A percentile compares a stretch with the other conserved stretches of the same genome.
Conservation (phyloP, 192 early-diverging fungal species). For the Thamnidium elegans region DNA sequence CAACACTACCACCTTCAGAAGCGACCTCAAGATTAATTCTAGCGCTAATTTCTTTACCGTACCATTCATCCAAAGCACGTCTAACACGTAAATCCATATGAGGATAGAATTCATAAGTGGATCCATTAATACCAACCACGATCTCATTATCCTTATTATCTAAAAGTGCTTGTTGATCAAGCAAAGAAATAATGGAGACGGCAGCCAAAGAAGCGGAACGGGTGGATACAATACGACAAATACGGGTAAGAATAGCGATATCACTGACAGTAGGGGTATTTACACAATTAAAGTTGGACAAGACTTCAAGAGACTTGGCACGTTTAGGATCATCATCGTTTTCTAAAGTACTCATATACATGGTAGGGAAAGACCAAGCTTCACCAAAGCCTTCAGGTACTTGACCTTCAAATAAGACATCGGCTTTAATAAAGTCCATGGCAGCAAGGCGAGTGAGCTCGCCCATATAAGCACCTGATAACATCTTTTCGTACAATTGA, state of each 20-base stretch:
- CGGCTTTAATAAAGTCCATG: slow-evolving; percentile 79
- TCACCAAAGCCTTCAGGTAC: slow-evolving; percentile 54
- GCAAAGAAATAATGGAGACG: slow-evolving; percentile 59
- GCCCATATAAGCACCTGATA: slow-evolving; percentile 92
- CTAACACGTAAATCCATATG: slow-evolving; percentile 77
- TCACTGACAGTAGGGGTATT: slow-evolving; percentile 60
- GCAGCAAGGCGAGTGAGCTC: slow-evolving; percentile 82
- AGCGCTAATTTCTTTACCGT: slow-evolving; percentile 71
- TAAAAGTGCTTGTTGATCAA: slow-evolving; percentile 33
- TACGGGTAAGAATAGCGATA: slow-evolving; percentile 66
- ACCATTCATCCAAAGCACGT: slow-evolving; percentile 67
- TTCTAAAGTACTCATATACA: slow-evolving; percentile 42
- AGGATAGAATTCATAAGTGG: slow-evolving; percentile 88
- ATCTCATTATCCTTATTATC: slow-evolving; percentile 38
- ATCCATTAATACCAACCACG: slow-evolving; percentile 89
- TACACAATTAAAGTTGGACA: slow-evolving; percentile 51
- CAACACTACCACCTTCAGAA: slow-evolving; percentile 78
- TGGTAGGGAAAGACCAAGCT: slow-evolving; percentile 58
- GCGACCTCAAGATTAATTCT: slow-evolving; percentile 65
- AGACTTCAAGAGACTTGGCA: slow-evolving; percentile 63
- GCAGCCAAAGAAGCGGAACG: slow-evolving; percentile 81
- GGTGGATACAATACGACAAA: slow-evolving; percentile 74
- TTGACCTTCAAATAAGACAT: slow-evolving; percentile 70
- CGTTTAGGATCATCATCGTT: slow-evolving; percentile 32
- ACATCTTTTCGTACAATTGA: slow-evolving; percentile 96